A percentile compares a stretch with the other conserved stretches of the same genome.
phyloP scores from a whole-genome alignment of 2,329 filamentous ascomycete species.

The Aspergillus ochraceoroseus region DNA sequence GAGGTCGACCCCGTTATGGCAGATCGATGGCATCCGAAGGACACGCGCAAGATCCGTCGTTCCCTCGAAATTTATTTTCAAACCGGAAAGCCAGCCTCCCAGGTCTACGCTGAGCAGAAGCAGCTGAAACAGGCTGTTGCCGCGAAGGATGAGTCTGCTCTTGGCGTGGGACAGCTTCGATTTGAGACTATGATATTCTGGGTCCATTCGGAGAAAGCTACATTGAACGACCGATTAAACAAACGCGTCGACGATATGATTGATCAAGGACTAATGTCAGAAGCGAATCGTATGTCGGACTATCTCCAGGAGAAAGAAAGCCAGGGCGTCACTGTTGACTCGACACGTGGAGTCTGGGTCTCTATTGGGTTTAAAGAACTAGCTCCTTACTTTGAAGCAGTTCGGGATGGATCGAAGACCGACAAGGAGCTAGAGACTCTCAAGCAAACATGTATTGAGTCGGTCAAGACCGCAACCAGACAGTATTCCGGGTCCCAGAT shows the following conservation, averaged over 20 bases:
- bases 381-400: constrained; percentile 61
- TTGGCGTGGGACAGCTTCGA: constrained; percentile 38
- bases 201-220: constrained; percentile 70
- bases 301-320: constrained; percentile 46
- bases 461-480: constrained; percentile 74
- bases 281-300: constrained; percentile 53
- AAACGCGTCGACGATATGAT: constrained; percentile 81
- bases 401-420: constrained; percentile 24
- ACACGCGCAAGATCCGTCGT: constrained; percentile 79
- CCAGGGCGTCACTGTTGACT: constrained; percentile 58
- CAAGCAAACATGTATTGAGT: constrained; percentile 59
- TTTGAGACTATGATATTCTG: constrained; percentile 71
- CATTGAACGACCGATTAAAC: constrained; percentile 67
- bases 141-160: constrained; percentile 18
- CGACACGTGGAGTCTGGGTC: constrained; percentile 84
- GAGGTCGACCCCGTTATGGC: constrained; percentile 89
- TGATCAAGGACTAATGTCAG: constrained; percentile 56
- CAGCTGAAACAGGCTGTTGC: constrained; percentile 24
- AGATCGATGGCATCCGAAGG: constrained; percentile 86
- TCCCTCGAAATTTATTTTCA: constrained; percentile 86
- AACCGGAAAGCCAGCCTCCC: constrained; percentile 74
- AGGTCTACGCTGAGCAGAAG: constrained; percentile 78
- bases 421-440: constrained; percentile 51
- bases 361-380: constrained; percentile 96
- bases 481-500: constrained; percentile 83